Base-by-base conservation (phyloP, 257 asterid species). In the Fraxinus americana region DNA sequence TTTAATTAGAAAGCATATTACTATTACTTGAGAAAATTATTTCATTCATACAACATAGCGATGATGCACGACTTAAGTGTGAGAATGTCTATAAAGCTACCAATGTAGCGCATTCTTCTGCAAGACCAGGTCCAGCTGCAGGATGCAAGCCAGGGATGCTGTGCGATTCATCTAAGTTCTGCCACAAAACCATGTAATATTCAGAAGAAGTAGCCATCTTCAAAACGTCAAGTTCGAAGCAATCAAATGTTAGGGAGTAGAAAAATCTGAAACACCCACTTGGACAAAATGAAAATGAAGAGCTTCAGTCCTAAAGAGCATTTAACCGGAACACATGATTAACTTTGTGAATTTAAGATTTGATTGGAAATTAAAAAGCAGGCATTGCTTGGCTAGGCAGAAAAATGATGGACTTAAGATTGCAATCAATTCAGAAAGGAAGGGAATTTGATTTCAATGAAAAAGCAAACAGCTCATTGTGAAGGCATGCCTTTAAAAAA, bases 71-170 rank as follows among this genome's bases (percentile, higher is more conserved):
- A 57, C 65, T 69, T 8, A 35, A 63, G 35, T 38, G 35, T 63
- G 36, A 63, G 36, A 4, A 67, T 34, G n/a, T 2, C 0, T 23
- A 30, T 7, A 35, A 27, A 71, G 52, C 81, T 80, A 91, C 85
- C 72, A 90, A 73, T 39, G 82, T 70, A 21, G 81, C 82, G 63
- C 87, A 83, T 89, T 96, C 98, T 88, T 96, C 99, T 29, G 98
- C 97, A 77, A 96, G 95, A 77, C 96, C 90, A 57, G 96, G 96
- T 83, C 99, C 99, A 78, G 99, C 98, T 63, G 98, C 97, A 81
- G 92, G 95, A 88, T 91, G 97, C 93, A 96, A 88, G 81, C 99
- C 97, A 48, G 94, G 96, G 83, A 97, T 93, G 86, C 98, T 92
- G 81, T 91, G 98, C 23, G 89, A 97, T 90, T 96, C 99, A 84